These are phyloP conservation scores for Fusarium metavorans DNA, from an alignment of 2,329 filamentous ascomycete genomes.

Conservation along the genomic window DNA sequence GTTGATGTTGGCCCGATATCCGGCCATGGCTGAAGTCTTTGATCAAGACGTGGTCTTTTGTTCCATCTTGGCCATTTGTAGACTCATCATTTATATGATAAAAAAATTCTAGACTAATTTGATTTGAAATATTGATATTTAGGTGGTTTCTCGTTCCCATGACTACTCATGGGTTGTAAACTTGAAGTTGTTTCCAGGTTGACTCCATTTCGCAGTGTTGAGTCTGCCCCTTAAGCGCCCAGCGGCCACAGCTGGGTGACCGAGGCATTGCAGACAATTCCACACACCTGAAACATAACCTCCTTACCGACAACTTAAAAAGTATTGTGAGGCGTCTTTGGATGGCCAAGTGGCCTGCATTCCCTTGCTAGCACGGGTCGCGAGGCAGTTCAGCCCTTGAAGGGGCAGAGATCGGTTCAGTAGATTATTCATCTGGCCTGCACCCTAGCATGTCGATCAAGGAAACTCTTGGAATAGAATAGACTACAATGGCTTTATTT, in stretches of 20 bases:
- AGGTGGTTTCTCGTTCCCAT: accelerated
- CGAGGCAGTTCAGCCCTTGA: neutral
- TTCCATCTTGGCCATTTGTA: neutral
- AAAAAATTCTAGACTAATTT: no score
- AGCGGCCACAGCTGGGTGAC: neutral
- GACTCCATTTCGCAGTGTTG: neutral
- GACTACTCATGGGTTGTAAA: no score
- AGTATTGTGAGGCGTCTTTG: neutral
- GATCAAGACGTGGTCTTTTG: neutral
- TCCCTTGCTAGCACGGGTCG: neutral
- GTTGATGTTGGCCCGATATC: neutral
- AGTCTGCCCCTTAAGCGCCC: neutral
- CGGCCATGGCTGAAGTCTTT: neutral
- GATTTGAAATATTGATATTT: neutral
- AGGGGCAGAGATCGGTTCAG: neutral
- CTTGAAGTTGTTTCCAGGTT: neutral
- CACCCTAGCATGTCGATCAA: neutral
- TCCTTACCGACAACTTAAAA: neutral
- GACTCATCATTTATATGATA: no score
- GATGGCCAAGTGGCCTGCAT: no score
- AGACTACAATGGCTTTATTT: neutral
- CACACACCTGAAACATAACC: neutral
- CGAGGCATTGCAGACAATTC: neutral
- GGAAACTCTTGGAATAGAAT: neutral
- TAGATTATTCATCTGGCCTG: neutral